Conservation (phyloP, 371 early-diverging fungal species). For the Lichtheimia ramosa region DNA sequence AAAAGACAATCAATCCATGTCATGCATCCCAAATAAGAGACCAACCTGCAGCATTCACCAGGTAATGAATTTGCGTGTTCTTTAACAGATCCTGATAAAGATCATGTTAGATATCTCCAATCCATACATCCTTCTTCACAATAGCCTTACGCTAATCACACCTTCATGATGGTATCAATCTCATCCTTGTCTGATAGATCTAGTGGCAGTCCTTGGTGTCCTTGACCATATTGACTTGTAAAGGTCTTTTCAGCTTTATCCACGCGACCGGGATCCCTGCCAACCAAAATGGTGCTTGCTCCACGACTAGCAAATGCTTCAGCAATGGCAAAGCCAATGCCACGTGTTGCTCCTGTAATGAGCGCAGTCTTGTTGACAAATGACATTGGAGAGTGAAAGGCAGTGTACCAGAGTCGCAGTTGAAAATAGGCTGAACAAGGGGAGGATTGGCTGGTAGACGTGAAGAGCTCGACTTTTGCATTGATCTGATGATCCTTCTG, state of each 20-base stretch:
- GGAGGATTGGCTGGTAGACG: no score
- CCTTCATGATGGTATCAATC: conserved; percentile 45
- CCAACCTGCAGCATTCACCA: conserved; percentile 66
- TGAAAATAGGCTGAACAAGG: no score
- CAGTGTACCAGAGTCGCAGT: no score
- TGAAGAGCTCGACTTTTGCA: no score
- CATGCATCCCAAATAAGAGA: background rate
- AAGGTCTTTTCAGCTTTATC: conserved; percentile 28
- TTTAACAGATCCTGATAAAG: conserved; percentile 24
- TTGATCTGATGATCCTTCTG: no score
- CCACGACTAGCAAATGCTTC: conserved; percentile 61
- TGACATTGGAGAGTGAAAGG: conserved; percentile 15
- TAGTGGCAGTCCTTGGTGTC: conserved; percentile 44
- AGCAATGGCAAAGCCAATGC: conserved; percentile 73
- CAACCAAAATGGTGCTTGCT: conserved; percentile 56
- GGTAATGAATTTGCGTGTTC: conserved; percentile 42
- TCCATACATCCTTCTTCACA: background rate
- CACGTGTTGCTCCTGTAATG: conserved; percentile 76
- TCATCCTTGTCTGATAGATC: conserved; percentile 47
- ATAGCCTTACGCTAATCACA: conserved; percentile 11
- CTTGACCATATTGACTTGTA: conserved; percentile 13
- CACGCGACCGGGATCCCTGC: conserved; percentile 52
- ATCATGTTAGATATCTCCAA: background rate
- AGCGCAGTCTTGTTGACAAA: conserved; percentile 51
- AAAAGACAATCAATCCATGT: background rate